Evolutionary conservation across 495 filamentous ascomycete species (phyloP).

Genomic region (Astrothelium subdiscretum): DNA sequence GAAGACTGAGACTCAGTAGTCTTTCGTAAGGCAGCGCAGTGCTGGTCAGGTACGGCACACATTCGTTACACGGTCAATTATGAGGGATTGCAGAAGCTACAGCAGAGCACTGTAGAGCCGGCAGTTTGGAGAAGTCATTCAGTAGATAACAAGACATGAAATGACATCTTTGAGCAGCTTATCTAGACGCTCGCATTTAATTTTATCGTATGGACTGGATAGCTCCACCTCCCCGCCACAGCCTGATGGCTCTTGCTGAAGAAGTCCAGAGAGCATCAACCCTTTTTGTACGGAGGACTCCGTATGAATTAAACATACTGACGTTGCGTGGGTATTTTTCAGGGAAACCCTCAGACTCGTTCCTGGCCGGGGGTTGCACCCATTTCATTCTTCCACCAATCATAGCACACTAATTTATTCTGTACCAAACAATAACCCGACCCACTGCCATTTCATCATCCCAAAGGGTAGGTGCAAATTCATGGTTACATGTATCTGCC

Average conservation of each 20-base stretch:
- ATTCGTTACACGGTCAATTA: too few species aligned
- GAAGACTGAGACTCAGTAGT: background rate
- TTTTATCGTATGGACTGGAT: too few species aligned
- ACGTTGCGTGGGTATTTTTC: background rate
- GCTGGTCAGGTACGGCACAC: too few species aligned
- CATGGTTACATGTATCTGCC: background rate
- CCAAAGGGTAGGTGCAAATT: background rate
- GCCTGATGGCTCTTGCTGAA: too few species aligned
- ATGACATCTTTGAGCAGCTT: too few species aligned
- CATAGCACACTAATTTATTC: background rate
- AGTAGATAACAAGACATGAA: too few species aligned
- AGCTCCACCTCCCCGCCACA: too few species aligned
- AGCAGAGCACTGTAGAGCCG: too few species aligned
- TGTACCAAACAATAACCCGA: background rate
- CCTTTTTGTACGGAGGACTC: background rate
- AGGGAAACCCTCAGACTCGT: background rate
- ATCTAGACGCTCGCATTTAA: too few species aligned
- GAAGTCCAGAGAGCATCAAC: too few species aligned
- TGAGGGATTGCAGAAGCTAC: too few species aligned
- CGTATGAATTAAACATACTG: background rate
- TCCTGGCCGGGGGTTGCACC: background rate
- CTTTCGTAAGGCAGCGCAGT: background rate
- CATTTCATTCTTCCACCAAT: conserved; percentile 2
- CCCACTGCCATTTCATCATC: background rate
- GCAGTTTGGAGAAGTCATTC: too few species aligned